These are phyloP conservation scores for Cicer chorassanicum DNA, from an alignment of 306 rosid genomes.

Conservation along the genomic window DNA sequence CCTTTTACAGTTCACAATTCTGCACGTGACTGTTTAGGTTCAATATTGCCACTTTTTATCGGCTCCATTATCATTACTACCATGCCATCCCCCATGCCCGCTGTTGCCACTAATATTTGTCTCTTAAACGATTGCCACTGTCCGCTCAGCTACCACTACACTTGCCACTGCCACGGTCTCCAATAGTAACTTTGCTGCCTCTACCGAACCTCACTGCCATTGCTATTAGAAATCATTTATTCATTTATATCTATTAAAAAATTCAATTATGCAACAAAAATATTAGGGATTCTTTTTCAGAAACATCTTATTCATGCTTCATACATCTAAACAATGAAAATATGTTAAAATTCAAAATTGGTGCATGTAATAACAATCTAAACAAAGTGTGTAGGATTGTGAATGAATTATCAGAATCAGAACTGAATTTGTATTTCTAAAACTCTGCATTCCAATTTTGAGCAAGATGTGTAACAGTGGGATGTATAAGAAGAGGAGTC, in stretches of 20 bases:
- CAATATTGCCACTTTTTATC: neutral
- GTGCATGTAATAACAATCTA: neutral
- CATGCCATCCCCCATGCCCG: neutral
- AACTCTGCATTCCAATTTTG: neutral
- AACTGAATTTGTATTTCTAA: neutral
- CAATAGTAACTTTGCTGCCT: neutral
- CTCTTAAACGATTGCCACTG: neutral
- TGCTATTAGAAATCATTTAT: neutral
- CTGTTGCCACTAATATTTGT: neutral
- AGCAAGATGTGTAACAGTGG: neutral
- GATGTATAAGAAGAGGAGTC: neutral
- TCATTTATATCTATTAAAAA: neutral
- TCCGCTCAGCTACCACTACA: neutral
- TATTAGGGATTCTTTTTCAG: neutral
- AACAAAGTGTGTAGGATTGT: neutral
- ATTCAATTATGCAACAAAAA: neutral
- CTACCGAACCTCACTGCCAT: neutral
- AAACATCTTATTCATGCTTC: neutral
- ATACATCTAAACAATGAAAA: neutral
- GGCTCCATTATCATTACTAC: neutral
- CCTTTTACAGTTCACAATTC: neutral
- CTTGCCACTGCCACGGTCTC: neutral
- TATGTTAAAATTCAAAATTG: neutral
- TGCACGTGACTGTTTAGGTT: neutral
- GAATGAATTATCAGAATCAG: neutral